Evolutionary conservation across 2,329 filamentous ascomycete species (phyloP).

Genomic region (Sporothrix euskadiensis): DNA sequence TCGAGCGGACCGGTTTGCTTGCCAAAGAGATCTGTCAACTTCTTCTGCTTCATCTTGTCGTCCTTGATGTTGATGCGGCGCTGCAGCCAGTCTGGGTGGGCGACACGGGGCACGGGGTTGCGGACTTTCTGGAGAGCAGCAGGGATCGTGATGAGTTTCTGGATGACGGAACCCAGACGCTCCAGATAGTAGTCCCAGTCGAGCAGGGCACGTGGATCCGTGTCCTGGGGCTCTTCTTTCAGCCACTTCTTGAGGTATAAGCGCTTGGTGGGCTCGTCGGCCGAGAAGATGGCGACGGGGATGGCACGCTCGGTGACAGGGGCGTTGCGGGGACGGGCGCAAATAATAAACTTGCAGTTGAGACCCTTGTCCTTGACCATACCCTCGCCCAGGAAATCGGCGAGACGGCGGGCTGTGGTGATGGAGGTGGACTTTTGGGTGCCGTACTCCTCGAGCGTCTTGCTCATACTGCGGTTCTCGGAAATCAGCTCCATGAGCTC

Average conservation of each 20-base stretch:
- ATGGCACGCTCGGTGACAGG: conserved; percentile 94
- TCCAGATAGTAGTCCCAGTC: conserved; percentile 99
- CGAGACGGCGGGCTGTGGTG: conserved; percentile 90
- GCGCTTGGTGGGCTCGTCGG: conserved; percentile 82
- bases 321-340: conserved; percentile 77
- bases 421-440: conserved; percentile 98
- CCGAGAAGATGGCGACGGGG: conserved; percentile 95
- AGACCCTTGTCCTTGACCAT: conserved; percentile 99
- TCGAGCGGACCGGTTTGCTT: conserved; percentile 57
- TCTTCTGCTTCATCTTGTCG: conserved; percentile 97
- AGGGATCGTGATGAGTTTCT: conserved; percentile 98
- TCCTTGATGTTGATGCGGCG: conserved; percentile 92
- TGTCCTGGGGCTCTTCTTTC: conserved; percentile 86
- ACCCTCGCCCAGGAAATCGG: conserved; percentile 94
- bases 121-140: conserved; percentile 91
- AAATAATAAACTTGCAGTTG: conserved; percentile 99
- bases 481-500: conserved; percentile 99
- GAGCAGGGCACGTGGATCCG: conserved; percentile 84
- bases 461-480: conserved; percentile 97
- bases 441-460: conserved; percentile 95
- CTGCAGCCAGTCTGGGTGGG: conserved; percentile 96
- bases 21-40: conserved; percentile 89
- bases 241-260: conserved; percentile 94
- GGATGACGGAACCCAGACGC: conserved; percentile 92
- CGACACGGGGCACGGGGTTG: conserved; percentile 90